Evolutionary conservation across 2,329 filamentous ascomycete genomes (phyloP), one percentile per base, ranked within the genome.

Genomic region (Lojkania enalia): DNA sequence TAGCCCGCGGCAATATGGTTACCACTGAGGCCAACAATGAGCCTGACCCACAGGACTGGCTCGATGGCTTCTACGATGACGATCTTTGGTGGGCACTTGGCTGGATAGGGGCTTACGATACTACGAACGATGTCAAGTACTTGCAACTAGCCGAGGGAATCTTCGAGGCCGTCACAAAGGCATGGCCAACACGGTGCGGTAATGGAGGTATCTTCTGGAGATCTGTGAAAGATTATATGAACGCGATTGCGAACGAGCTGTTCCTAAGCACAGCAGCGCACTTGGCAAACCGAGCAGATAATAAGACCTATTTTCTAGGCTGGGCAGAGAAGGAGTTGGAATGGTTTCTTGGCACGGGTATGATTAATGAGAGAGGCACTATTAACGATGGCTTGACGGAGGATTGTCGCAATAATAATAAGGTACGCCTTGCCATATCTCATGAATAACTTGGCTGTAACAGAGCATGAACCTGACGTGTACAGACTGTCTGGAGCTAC

Each of bases 221-320:
- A 46, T 71, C 71, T 37, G 51, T 65, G 1, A 65, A 74, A 20
- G 63, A 66, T 2, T 77, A 78, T 46, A 69, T 76, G 35, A 79
- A 77, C 47, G 77, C 79, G 1, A 80, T 84, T 21, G 72, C 77
- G 2, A 83, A 82, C 45, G 78, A 79, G 51, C 73, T 83, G 2
- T 83, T 80, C 58, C 61, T 83, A 2, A 74, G 72, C 2, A 71
- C 78, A 0, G 79, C 79, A 2, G 78, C 80, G 5, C 76, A 79
- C 45, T 71, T 83, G 5, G 79, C 80, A 2, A 81, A 77, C 29
- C 76, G 80, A 2, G 71, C 69, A 0, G 52, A 64, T 0, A 69
- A 70, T 7, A 64, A 61, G 23, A 41, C 55, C 0, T 63, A 70
- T 18, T 80, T 79, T 44, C 52, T 72, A 2, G 51, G 67, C 30